Evolutionary conservation across 495 filamentous ascomycete species (phyloP).

Genomic region (Aspergillus campestris): DNA sequence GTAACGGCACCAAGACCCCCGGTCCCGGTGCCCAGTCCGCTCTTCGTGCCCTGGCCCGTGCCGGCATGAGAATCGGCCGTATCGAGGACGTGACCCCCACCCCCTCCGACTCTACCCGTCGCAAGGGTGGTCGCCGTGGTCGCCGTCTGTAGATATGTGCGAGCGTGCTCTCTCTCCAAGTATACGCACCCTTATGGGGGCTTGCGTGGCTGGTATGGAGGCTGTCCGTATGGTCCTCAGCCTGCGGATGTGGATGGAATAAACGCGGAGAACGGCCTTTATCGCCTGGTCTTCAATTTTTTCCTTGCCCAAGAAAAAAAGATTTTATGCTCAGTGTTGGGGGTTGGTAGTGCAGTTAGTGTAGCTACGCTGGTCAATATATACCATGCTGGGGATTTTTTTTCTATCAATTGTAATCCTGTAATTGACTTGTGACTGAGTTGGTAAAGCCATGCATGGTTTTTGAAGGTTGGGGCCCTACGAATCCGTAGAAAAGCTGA

Average conservation of each 20-base stretch:
- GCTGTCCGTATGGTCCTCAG: slow-evolving; percentile 24
- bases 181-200: slow-evolving; percentile 12
- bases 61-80: slow-evolving; percentile 98
- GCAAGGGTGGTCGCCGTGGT: slow-evolving; percentile 99
- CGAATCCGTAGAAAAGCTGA: no score
- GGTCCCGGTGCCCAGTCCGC: slow-evolving; percentile 97
- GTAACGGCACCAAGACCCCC: slow-evolving; percentile 99
- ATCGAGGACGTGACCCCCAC: slow-evolving; percentile 99
- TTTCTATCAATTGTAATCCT: neutral
- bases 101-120: slow-evolving; percentile 94
- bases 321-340: slow-evolving; percentile 15
- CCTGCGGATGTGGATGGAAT: slow-evolving; percentile 46
- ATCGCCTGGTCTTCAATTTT: slow-evolving; percentile 49
- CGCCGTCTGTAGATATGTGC: slow-evolving; percentile 78
- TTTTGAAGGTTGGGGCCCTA: no score
- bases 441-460: no score
- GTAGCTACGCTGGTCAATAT: slow-evolving; percentile 10
- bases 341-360: slow-evolving; percentile 3
- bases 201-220: slow-evolving; percentile 29
- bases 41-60: slow-evolving; percentile 94
- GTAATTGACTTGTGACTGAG: neutral
- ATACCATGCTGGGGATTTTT: slow-evolving; percentile 3
- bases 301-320: slow-evolving; percentile 32
- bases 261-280: slow-evolving; percentile 50
- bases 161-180: slow-evolving; percentile 18